phyloP scores from a whole-genome alignment of 23 red algal species.

The Agarophyton chilense region DNA sequence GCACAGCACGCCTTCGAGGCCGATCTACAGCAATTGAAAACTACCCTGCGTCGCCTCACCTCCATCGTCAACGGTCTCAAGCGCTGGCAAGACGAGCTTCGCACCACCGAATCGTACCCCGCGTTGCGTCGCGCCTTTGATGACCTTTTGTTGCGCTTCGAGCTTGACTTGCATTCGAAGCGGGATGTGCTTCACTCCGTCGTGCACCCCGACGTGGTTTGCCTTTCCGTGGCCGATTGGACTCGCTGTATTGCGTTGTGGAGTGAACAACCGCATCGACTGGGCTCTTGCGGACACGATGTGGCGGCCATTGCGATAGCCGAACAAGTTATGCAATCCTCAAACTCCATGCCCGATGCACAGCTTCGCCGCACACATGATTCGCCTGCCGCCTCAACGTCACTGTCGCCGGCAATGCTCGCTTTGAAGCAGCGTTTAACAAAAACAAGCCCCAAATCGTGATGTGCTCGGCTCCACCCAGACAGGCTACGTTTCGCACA shows the following conservation, averaged over 20 bases:
- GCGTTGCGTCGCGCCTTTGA: not conserved
- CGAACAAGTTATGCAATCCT: not conserved
- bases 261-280: constrained; percentile 19
- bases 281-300: not conserved
- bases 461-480: not conserved
- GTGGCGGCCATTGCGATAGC: not conserved
- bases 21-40: not conserved
- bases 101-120: not conserved
- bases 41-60: not conserved
- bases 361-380: not conserved
- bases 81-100: constrained; percentile 6
- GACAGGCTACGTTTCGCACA: too few relatives aligned
- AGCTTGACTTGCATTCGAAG: not conserved
- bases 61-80: not conserved
- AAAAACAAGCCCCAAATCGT: not conserved
- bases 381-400: not conserved
- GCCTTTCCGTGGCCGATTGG: not conserved
- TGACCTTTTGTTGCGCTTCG: not conserved
- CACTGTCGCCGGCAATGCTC: not conserved
- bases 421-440: not conserved
- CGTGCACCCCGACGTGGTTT: not conserved
- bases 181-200: not conserved
- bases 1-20: not conserved
- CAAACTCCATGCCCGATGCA: not conserved
- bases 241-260: not conserved